Evolutionary conservation across 2,329 filamentous ascomycete species (phyloP), one percentile per base, ranked within the genome.

Genomic region (Bisporella sp.): DNA sequence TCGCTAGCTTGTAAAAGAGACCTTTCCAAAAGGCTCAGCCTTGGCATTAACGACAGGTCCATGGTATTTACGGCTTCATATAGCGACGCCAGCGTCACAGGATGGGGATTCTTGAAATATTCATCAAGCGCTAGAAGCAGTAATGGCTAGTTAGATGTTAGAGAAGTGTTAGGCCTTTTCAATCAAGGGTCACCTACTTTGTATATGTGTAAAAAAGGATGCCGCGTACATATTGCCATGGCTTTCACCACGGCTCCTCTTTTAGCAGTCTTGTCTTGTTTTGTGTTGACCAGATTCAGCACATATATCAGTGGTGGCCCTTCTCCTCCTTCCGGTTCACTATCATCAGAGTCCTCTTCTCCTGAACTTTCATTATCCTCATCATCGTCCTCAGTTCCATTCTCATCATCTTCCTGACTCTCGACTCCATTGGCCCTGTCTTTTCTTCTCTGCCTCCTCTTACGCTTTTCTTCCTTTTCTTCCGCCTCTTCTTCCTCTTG

Each of bases 201-300:
- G 74, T 99, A 99, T 57, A 99, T 99, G 70, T 99, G 93, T 59
- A 99, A 73, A 69, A 99, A 99, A 3, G 93, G 91, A 73, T 99
- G 93, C 41, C 93, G 78, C 6, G 93, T 99, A 73, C 93, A 99
- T 59, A 99, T 96, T 31, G 93, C 93, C 93, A 99, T 99, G 41
- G 93, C 89, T 67, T 97, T 97, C 52, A 97, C 92, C 46, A 96
- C 79, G 21, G 93, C 93, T 52, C 93, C 93, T 77, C 93, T 84
- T 70, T 93, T 95, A 45, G 89, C 89, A 21, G 85, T 86, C 64
- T 88, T 92, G 72, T 99, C 93, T 67, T 95, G 89, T 69, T 97
- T 97, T 6, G 92, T 99, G 68, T 99, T 97, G 60, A 99, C 93
- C 64, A 99, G 72, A 68, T 99, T 99, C 58, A 99, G 74, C 47